These are phyloP conservation scores for Ceratobasidium sp. DNA, from an alignment of 1,284 basidiomycete genomes.

Conservation along the genomic window DNA sequence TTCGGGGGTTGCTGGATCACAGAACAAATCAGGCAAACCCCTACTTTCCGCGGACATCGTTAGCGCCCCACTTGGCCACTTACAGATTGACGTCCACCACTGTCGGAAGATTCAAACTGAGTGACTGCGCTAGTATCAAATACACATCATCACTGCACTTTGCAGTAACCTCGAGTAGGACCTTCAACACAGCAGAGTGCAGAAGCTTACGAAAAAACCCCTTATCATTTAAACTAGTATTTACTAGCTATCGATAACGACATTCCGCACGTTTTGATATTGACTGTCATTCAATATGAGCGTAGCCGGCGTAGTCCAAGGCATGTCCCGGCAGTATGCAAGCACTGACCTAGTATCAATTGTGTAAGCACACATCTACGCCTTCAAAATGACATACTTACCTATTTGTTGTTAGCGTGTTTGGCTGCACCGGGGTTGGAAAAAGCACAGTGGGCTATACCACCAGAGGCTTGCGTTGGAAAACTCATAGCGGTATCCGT, in stretches of 20 bases:
- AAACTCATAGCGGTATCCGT: not conserved
- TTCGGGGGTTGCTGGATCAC: no score
- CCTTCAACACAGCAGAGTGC: no score
- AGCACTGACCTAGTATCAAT: not conserved
- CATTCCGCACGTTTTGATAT: not conserved
- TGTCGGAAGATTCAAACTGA: no score
- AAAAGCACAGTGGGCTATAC: constrained; percentile 31
- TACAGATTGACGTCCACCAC: no score
- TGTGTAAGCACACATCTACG: not conserved
- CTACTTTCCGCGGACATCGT: no score
- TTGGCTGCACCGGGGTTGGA: constrained; percentile 38
- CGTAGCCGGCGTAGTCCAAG: not conserved
- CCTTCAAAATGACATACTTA: no score
- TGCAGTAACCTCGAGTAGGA: no score
- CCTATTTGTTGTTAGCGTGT: constrained; percentile 5
- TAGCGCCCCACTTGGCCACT: no score
- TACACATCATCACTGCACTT: no score
- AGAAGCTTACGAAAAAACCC: no score
- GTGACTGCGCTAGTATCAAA: no score
- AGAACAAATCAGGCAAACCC: no score
- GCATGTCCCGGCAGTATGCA: not conserved
- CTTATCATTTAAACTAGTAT: not conserved
- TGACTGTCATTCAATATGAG: not conserved
- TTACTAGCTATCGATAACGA: not conserved
- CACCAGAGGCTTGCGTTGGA: not conserved